Evolutionary conservation across 768 basidiomycete species (phyloP), one percentile per base, ranked within the genome.

Genomic region (Lyophyllum semitale): DNA sequence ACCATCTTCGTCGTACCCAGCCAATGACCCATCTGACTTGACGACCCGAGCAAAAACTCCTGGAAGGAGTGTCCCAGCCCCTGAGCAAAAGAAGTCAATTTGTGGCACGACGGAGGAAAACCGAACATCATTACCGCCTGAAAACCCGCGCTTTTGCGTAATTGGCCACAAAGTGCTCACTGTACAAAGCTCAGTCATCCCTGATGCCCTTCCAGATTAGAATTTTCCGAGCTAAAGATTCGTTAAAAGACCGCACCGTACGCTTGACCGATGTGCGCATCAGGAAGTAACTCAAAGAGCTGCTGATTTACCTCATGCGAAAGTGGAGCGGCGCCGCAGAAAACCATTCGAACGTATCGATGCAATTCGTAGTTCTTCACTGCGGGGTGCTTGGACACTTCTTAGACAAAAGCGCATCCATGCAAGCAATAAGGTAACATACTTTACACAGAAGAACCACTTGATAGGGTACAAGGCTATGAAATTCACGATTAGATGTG

Each of bases 141-240:
- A 77, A 2, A 74, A 69, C 6, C 84, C 84, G 20, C 81, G 66
- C 54, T 78, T 81, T 29, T 70, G 62, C 3, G 75, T 72, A 6
- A 80, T 70, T 15, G 81, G 69, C 67, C 78, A 81, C 71, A 83
- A 77, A 12, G 76, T 66, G 7, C 79, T 73, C 8, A 79, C 75
- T 0, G 84, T 84, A 53, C 77, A 76, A 0, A 82, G 76, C 63
- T 90, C 88, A 0, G 88, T 89, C 81, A 87, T 79, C 4, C 88
- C 87, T 88, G 46, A 3, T 43, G 27, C 2, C 8, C 45, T 43
- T 9, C 23, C 11, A 30, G 18, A 53, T 43, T 8, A 41, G 23
- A 11, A 20, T 4, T 7, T n/a, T 42, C 35, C 48, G 38, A 18
- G 2, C 32, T 15, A 44, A 48, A 29, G 32, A 20, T 23, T 6